Evolutionary conservation across 371 early-diverging fungal genomes (phyloP), one percentile per base, ranked within the genome.

Genomic region (Apophysomyces elegans): DNA sequence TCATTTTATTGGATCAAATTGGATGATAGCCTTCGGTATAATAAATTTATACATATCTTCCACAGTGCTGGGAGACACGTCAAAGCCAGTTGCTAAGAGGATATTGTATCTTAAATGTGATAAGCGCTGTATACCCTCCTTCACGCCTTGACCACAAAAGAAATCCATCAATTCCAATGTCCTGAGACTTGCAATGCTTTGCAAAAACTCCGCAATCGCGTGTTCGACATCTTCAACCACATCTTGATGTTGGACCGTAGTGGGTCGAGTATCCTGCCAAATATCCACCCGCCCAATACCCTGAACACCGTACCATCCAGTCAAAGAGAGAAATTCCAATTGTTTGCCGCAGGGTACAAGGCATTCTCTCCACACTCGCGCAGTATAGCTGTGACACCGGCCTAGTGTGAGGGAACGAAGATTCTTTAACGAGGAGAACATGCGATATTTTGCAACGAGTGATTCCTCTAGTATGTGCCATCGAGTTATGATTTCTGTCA

Each of bases 321-420:
- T 50, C 21, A 50, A 21, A 21, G 54, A 50, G 9, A 50, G 11
- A 21, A 50, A 50, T 8, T 50, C 54, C 54, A 50, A 26, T 21
- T 50, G 54, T 21, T 21, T 21, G 9, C 54, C 54, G 54, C 54
- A 50, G 8, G 54, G 54, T 50, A 50, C 21, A 0, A 50, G 21
- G 54, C 54, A 50, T 21, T 50, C 54, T 50, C 54, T 50, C 54
- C 54, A 50, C 5, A 50, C 54, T 50, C 54, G 16, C 2, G 54
- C 54, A 4, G 54, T 50, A 11, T 50, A 50, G 32, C 54, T 50
- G 21, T 26, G 21, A 2, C 54, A 50, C 11, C 11, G 54, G 32
- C 54, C 54, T 5, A 50, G 11, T 50, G 54, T 50, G 21, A 50
- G 54, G 9, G 54, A 50, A 18, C 54, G 54, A 7, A 50, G 21